phyloP scores from a whole-genome alignment of 2,329 filamentous ascomycete genomes.

The Aspergillus proliferans region DNA sequence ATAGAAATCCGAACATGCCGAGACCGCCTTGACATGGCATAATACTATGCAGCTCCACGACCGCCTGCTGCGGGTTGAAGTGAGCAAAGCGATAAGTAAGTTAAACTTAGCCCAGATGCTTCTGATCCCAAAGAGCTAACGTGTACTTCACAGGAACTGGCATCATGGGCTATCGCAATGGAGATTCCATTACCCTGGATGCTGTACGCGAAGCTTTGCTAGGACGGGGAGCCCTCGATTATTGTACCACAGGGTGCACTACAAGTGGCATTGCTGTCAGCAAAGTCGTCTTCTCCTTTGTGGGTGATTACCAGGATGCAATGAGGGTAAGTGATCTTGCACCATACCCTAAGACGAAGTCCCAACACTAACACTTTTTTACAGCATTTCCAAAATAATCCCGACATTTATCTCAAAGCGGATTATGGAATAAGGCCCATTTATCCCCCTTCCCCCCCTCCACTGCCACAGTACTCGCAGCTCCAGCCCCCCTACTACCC shows the following conservation, averaged over 20 bases:
- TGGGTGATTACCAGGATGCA: slow-evolving; percentile 18
- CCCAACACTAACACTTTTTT: too few relatives aligned
- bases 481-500: too few relatives aligned
- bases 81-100: slow-evolving; percentile 15
- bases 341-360: slow-evolving; percentile 3
- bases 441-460: too few relatives aligned
- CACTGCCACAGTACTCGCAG: too few relatives aligned
- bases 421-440: too few relatives aligned
- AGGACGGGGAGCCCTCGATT: slow-evolving; percentile 12
- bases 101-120: not conserved
- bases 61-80: slow-evolving; percentile 15
- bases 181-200: slow-evolving; percentile 5
- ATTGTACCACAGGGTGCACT: slow-evolving; percentile 6
- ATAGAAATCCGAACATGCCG: slow-evolving; percentile 21
- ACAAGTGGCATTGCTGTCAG: slow-evolving; percentile 6
- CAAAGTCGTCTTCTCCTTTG: slow-evolving; percentile 18
- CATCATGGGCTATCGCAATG: slow-evolving; percentile 11
- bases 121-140: not conserved
- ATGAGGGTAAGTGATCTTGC: slow-evolving; percentile 15
- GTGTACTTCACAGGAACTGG: slow-evolving; percentile 11
- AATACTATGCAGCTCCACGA: slow-evolving; percentile 9
- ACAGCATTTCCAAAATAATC: too few relatives aligned
- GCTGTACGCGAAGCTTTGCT: not conserved
- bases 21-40: slow-evolving; percentile 12
- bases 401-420: too few relatives aligned